These are phyloP conservation scores for Euphrasia confusa DNA, from an alignment of 257 asterid species.

Conservation along the genomic window DNA sequence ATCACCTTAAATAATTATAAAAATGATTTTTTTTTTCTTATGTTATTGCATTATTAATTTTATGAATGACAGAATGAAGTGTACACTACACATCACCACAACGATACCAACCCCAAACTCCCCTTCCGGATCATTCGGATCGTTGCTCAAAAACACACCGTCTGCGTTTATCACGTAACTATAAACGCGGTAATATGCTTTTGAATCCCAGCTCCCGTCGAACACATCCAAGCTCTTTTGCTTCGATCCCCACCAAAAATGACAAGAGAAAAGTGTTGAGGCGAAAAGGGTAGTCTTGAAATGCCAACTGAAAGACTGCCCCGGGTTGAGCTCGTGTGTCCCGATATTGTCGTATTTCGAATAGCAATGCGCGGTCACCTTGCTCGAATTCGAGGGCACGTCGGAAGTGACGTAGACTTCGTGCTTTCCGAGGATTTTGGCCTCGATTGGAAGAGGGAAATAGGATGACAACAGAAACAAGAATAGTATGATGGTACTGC, in stretches of 20 bases:
- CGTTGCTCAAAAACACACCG: neutral
- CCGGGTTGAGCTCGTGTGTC: neutral
- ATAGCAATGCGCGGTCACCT: neutral
- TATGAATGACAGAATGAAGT: too few relatives aligned
- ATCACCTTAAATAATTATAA: too few relatives aligned
- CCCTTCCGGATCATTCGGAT: neutral
- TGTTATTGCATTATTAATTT: too few relatives aligned
- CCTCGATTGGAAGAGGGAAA: neutral
- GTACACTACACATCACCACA: neutral
- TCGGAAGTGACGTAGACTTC: neutral
- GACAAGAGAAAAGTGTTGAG: neutral
- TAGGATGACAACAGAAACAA: neutral
- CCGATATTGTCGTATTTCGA: neutral
- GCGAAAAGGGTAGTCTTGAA: neutral
- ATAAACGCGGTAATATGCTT: neutral
- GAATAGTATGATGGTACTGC: too few relatives aligned
- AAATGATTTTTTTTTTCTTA: too few relatives aligned
- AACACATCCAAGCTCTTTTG: neutral
- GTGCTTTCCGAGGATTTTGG: neutral
- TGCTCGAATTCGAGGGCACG: neutral
- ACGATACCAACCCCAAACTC: neutral
- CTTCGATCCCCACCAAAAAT: neutral
- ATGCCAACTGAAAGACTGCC: constrained; percentile 1
- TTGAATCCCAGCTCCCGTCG: neutral
- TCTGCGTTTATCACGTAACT: neutral